Base-by-base conservation (phyloP, 2,329 filamentous ascomycete species). In the Fusarium sp. region DNA sequence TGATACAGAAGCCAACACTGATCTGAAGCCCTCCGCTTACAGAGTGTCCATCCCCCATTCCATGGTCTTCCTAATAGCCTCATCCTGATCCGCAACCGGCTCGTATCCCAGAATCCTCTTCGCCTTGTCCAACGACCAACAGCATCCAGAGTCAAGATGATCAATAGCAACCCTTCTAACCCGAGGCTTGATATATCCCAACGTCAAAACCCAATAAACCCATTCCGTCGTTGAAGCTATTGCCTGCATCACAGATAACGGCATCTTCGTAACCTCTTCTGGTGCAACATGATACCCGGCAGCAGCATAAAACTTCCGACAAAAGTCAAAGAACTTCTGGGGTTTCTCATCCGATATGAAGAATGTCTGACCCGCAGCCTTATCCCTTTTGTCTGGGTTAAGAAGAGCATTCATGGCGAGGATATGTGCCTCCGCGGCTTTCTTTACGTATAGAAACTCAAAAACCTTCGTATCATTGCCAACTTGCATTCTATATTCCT, bases 401-500 rank as follows among this genome's bases (percentile, higher is more conserved):
- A 64, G 8, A 4, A 64, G 58, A 1, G 40, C 20, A 2, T 8
- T 23, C 35, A 63, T 30, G 7, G 41, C 46, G 2, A 64, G 23
- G 0, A 64, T 33, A 9, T 64, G 59, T 11, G 58, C 46, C 23
- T 55, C 58, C 0, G 61, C 58, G 1, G 61, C 61, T 4, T 64
- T 64, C 3, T 32, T 35, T 3, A 63, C 35, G 6, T 64, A 63
- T 5, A 63, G 1, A 13, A 64, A 30, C 17, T 64, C 61, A 6
- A 41, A 63, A 0, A 37, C 1, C n/a, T 64, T 64, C 0, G 7
- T 11, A 5, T 64, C 23, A 1, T 37, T 41, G 2, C 61, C 61
- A 4, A 64, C 27, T 41, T 64, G 61, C 40, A 64, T 64, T 5
- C 46, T 63, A 2, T 63, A 46, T 11, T 64, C 58, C 2, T 64